Evolutionary conservation across 179 eudicot species (phyloP).

Genomic region (Silene vulgaris): DNA sequence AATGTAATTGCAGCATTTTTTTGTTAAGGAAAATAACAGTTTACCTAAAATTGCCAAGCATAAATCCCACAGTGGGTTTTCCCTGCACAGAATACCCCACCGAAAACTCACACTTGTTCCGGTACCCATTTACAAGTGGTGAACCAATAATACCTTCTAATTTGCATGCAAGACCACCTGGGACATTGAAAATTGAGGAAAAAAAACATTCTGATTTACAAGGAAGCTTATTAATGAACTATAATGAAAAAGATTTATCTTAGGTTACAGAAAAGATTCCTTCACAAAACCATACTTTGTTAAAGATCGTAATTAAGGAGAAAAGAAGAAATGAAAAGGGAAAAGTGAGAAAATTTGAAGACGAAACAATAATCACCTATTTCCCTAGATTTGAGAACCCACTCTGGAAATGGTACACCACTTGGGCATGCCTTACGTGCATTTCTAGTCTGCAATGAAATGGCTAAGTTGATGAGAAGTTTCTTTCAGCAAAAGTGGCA

Average conservation of each 20-base stretch:
- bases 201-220: background rate
- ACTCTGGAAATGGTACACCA: slow-evolving; percentile 66
- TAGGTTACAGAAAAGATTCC: background rate
- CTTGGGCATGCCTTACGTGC: slow-evolving; percentile 85
- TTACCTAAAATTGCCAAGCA: slow-evolving; percentile 94
- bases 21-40: background rate
- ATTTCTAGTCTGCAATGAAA: slow-evolving; percentile 67
- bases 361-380: slow-evolving; percentile 48
- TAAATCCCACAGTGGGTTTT: slow-evolving; percentile 78
- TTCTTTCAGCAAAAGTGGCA: slow-evolving; percentile 6
- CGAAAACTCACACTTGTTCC: slow-evolving; percentile 96
- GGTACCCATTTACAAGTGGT: slow-evolving; percentile 76
- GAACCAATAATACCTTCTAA: slow-evolving; percentile 85
- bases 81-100: slow-evolving; percentile 79
- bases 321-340: background rate
- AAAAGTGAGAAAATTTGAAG: background rate
- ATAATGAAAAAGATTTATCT: background rate
- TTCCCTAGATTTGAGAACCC: slow-evolving; percentile 79
- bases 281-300: background rate
- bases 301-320: background rate
- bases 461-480: slow-evolving; percentile 15
- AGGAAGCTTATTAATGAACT: background rate
- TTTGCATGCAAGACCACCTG: slow-evolving; percentile 94
- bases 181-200: slow-evolving; percentile 21
- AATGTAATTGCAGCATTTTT: background rate